These are phyloP conservation scores for Apiospora malaysiana DNA, from an alignment of 2,329 filamentous ascomycete species.

Conservation along the genomic window DNA sequence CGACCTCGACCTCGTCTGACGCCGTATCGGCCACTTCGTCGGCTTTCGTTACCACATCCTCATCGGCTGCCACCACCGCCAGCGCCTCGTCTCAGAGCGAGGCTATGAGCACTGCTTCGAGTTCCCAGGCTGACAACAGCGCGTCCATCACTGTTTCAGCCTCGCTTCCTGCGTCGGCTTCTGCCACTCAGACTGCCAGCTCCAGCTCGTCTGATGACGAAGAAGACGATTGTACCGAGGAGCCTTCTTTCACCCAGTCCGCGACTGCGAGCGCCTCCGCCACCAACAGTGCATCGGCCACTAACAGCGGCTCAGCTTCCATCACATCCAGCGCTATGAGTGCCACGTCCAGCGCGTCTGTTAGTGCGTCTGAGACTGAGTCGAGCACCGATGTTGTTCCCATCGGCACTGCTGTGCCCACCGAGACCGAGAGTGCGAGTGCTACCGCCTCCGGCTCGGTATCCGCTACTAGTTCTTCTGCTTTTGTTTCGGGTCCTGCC, in stretches of 20 bases:
- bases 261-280: slow-evolving; percentile 22
- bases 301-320: too few relatives aligned
- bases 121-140: background rate
- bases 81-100: slow-evolving; percentile 12
- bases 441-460: slow-evolving; percentile 3
- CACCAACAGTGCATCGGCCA: slow-evolving; percentile 21
- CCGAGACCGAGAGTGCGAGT: too few relatives aligned
- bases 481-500: background rate
- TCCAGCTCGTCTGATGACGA: slow-evolving; percentile 12
- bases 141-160: background rate
- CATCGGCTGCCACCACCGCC: slow-evolving; percentile 18
- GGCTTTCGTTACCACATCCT: background rate
- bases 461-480: slow-evolving; percentile 15
- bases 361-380: slow-evolving; percentile 18
- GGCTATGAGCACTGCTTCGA: background rate
- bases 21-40: background rate
- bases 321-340: too few relatives aligned
- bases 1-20: too few relatives aligned
- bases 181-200: background rate
- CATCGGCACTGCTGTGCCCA: too few relatives aligned
- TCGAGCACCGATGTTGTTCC: too few relatives aligned
- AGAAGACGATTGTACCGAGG: slow-evolving; percentile 21
- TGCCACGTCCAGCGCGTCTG: slow-evolving; percentile 22
- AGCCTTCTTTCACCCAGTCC: background rate
- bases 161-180: background rate